phyloP scores from a whole-genome alignment of 2,329 filamentous ascomycete species.

The Aspergillus amoenus region DNA sequence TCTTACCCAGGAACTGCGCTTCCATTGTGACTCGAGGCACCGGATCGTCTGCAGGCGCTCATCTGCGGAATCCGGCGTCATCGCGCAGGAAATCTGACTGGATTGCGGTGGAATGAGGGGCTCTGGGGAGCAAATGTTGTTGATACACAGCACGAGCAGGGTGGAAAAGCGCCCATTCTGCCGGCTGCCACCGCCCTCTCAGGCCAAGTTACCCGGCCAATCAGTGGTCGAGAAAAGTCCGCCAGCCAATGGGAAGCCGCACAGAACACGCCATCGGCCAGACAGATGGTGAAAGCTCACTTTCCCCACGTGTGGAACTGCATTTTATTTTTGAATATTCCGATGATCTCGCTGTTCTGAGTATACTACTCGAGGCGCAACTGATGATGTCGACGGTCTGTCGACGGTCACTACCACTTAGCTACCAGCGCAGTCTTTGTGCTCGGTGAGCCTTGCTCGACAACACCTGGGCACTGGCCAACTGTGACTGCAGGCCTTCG shows the following conservation, averaged over 20 bases:
- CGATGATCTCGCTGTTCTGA: no score
- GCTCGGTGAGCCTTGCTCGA: no score
- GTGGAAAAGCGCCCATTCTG: constrained; percentile 6
- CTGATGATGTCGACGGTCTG: no score
- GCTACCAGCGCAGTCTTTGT: no score
- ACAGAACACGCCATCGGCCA: constrained; percentile 34
- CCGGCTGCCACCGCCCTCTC: constrained; percentile 10
- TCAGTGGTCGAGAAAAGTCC: not conserved
- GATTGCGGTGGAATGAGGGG: not conserved
- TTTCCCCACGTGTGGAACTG: constrained; percentile 18
- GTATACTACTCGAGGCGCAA: no score
- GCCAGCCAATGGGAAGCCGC: constrained; percentile 23
- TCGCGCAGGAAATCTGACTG: not conserved
- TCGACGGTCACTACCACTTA: no score
- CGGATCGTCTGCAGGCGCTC: no score
- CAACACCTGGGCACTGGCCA: no score
- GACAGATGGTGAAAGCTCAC: constrained; percentile 31
- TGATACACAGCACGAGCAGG: not conserved
- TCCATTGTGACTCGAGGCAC: not conserved
- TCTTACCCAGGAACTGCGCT: not conserved
- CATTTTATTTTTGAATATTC: not conserved
- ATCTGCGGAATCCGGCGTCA: no score
- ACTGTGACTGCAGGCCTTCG: not conserved
- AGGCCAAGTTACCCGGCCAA: constrained; percentile 4
- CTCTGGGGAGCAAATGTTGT: not conserved